Percentiles rank a stretch among this genome's conserved stretches.
Conservation (phyloP, 768 basidiomycete species). For the Podaxis mareebaensis region DNA sequence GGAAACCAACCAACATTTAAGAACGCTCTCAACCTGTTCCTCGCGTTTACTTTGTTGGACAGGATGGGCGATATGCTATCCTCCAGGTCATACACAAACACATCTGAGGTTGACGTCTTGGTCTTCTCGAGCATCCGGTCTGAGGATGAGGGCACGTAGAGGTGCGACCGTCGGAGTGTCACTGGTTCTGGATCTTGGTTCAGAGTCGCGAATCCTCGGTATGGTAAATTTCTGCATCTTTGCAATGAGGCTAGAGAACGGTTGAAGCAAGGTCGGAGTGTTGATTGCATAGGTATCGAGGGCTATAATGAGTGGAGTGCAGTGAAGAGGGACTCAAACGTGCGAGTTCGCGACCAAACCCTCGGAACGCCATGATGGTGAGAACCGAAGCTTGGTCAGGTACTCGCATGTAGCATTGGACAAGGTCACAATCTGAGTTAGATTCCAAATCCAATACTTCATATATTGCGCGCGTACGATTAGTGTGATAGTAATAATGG, state of each 20-base stretch:
- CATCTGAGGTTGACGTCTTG: constrained; percentile 60
- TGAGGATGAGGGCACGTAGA: constrained; percentile 82
- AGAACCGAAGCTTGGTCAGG: neutral
- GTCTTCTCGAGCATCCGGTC: constrained; percentile 84
- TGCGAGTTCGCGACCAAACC: neutral
- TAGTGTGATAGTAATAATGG: neutral
- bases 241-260: neutral
- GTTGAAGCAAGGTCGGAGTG: neutral
- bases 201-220: neutral
- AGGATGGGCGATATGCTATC: constrained; percentile 77
- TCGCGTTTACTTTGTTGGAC: constrained; percentile 59
- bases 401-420: too few species aligned
- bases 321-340: neutral
- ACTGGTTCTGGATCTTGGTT: neutral
- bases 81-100: constrained; percentile 86
- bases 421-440: neutral
- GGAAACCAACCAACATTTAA: constrained; percentile 43
- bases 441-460: neutral
- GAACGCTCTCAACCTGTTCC: constrained; percentile 55
- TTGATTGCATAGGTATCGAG: neutral
- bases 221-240: neutral
- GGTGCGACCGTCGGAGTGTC: constrained; percentile 54
- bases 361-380: neutral
- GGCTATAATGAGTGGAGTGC: neutral
- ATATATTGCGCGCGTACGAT: neutral